Conservation (phyloP, 495 filamentous ascomycete species). For the Halenospora varia region DNA sequence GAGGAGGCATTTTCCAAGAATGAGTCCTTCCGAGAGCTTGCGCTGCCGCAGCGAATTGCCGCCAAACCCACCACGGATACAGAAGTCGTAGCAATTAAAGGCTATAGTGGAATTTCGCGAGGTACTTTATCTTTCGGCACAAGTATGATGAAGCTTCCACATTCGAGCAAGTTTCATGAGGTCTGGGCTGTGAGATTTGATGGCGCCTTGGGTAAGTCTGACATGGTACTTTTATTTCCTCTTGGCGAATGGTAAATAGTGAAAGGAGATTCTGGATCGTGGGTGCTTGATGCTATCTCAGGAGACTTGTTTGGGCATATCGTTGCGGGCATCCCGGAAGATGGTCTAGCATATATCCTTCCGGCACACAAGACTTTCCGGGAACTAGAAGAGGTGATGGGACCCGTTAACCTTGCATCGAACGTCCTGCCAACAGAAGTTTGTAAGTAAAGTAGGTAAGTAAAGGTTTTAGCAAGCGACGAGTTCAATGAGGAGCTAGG, state of each 20-base stretch:
- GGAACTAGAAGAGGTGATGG: not conserved
- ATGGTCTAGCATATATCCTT: not conserved
- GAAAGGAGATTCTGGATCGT: constrained; percentile 7
- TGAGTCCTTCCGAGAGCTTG: too few relatives aligned
- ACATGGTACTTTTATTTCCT: not conserved
- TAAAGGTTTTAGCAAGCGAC: too few relatives aligned
- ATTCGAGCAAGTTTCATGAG: not conserved
- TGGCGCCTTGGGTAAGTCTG: not conserved
- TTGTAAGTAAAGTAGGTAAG: too few relatives aligned
- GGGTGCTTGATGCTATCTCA: constrained; percentile 3
- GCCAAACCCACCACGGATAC: not conserved
- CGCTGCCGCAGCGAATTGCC: not conserved
- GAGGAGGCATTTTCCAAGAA: too few relatives aligned
- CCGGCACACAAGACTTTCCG: not conserved
- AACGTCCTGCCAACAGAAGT: not conserved
- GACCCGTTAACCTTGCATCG: not conserved
- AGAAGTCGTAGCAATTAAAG: not conserved
- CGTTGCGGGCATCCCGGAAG: not conserved
- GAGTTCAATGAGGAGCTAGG: too few relatives aligned
- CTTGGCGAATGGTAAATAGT: not conserved
- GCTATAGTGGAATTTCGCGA: not conserved
- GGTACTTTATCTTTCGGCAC: not conserved
- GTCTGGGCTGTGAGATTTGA: not conserved
- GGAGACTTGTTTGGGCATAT: constrained; percentile 9
- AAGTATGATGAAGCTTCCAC: constrained; percentile 1